Evolutionary conservation across 192 early-diverging fungal species (phyloP).

Genomic region (Coemansia sp.): DNA sequence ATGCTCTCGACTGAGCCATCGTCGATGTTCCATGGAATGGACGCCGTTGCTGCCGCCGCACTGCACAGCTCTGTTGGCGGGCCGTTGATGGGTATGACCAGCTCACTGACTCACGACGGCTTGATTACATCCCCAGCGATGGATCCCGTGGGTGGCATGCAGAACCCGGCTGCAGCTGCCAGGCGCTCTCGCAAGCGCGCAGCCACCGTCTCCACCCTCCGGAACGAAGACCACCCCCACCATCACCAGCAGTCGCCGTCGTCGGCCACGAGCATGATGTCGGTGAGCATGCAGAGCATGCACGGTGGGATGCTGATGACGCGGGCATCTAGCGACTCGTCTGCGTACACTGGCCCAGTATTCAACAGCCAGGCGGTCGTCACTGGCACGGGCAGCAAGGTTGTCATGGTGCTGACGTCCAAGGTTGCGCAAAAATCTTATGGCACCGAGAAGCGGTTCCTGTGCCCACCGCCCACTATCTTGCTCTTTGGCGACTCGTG

Average conservation of each 20-base stretch:
- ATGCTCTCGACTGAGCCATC: slow-evolving; percentile 24
- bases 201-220: slow-evolving; percentile 39
- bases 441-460: slow-evolving; percentile 89
- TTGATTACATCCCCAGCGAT: slow-evolving; percentile 9
- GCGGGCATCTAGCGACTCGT: slow-evolving; percentile 1
- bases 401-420: slow-evolving; percentile 76
- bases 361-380: slow-evolving; percentile 55
- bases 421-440: slow-evolving; percentile 94
- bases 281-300: slow-evolving; percentile 9
- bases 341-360: slow-evolving; percentile 19
- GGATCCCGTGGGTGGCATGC: slow-evolving; percentile 1
- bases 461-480: slow-evolving; percentile 83
- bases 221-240: slow-evolving; percentile 12
- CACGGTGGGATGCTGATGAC: background rate
- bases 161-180: slow-evolving; percentile 24
- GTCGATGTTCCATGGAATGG: slow-evolving; percentile 11
- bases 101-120: slow-evolving; percentile 1
- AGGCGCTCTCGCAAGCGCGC: slow-evolving; percentile 49
- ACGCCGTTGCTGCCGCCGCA: slow-evolving; percentile 6
- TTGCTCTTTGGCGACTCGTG: slow-evolving; percentile 73
- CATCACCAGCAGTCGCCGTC: slow-evolving; percentile 13
- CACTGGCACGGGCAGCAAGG: slow-evolving; percentile 49
- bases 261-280: slow-evolving; percentile 8
- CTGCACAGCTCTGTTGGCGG: background rate
- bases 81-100: background rate